Evolutionary conservation across 1,284 basidiomycete species (phyloP).

Genomic region (Entoloma clypeatum): DNA sequence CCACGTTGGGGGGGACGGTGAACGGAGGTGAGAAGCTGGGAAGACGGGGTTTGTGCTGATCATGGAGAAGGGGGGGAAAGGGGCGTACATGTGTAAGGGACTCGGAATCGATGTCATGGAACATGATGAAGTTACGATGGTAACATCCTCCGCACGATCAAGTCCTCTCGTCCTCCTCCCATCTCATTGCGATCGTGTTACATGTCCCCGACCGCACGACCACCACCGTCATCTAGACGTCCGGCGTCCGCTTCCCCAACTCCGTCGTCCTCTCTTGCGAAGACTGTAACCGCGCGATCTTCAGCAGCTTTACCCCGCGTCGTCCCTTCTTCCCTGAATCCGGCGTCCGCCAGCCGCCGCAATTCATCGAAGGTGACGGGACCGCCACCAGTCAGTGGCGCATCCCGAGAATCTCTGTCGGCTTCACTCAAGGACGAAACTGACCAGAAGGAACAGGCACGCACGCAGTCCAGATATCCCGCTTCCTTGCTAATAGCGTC

Average conservation of each 20-base stretch:
- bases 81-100: slow-evolving; percentile 43
- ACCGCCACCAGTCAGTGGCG: slow-evolving; percentile 35
- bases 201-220: slow-evolving; percentile 33
- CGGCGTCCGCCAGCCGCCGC: slow-evolving; percentile 42
- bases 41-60: slow-evolving; percentile 28
- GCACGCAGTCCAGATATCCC: slow-evolving; percentile 18
- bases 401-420: slow-evolving; percentile 51
- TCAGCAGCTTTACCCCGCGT: slow-evolving; percentile 45
- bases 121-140: no score
- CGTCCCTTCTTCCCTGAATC: slow-evolving; percentile 39
- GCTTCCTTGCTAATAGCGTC: slow-evolving; percentile 15
- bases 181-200: slow-evolving; percentile 1
- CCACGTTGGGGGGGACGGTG: slow-evolving; percentile 14
- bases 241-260: slow-evolving; percentile 44
- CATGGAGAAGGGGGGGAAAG: slow-evolving; percentile 24
- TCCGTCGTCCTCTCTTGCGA: slow-evolving; percentile 33
- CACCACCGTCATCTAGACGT: slow-evolving; percentile 35
- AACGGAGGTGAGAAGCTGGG: slow-evolving; percentile 32
- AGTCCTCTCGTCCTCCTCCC: slow-evolving; percentile 10
- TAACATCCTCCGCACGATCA: no score
- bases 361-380: slow-evolving; percentile 43
- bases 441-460: slow-evolving; percentile 75
- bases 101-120: slow-evolving; percentile 39
- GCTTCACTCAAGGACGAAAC: slow-evolving; percentile 69
- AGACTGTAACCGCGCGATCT: slow-evolving; percentile 48